phyloP scores from a whole-genome alignment of 2,329 filamentous ascomycete genomes.

The Emmonsiellopsis sp. region DNA sequence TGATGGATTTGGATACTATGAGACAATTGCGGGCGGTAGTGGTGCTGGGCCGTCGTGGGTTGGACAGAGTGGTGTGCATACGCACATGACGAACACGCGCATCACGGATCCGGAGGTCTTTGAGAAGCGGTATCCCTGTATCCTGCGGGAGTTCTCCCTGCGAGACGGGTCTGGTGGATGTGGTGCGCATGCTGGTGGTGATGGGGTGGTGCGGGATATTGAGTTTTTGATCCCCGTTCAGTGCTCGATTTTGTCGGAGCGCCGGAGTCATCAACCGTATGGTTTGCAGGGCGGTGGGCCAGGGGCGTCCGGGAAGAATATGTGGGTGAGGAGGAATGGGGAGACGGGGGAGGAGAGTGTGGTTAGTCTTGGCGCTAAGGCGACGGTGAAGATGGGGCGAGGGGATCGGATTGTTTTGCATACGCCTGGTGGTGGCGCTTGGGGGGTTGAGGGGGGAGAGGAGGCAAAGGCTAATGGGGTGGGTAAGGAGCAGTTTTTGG shows the following conservation, averaged over 20 bases:
- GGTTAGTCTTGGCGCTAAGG: conserved; percentile 55
- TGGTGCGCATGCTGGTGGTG: conserved; percentile 61
- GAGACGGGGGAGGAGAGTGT: conserved; percentile 43
- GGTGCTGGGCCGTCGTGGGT: conserved; percentile 70
- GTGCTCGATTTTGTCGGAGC: conserved; percentile 69
- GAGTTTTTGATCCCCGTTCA: conserved; percentile 76
- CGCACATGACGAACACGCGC: conserved; percentile 81
- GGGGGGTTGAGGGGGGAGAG: conserved; percentile 3
- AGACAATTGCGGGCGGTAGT: conserved; percentile 74
- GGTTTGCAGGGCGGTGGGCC: conserved; percentile 77
- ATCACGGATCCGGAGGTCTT: conserved; percentile 80
- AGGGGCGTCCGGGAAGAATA: conserved; percentile 68
- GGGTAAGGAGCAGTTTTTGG: neutral
- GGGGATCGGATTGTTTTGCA: conserved; percentile 55
- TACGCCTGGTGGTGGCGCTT: conserved; percentile 44
- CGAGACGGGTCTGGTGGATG: conserved; percentile 55
- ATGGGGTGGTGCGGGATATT: conserved; percentile 72
- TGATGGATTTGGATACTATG: conserved; percentile 80
- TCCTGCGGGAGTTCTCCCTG: conserved; percentile 64
- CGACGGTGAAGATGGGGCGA: conserved; percentile 50
- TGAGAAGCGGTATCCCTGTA: conserved; percentile 68
- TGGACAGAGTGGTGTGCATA: conserved; percentile 68
- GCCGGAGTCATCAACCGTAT: conserved; percentile 68
- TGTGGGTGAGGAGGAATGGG: conserved; percentile 71
- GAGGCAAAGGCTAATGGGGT: neutral